phyloP scores from a whole-genome alignment of 257 asterid genomes.

The Solanum gandarillasii region DNA sequence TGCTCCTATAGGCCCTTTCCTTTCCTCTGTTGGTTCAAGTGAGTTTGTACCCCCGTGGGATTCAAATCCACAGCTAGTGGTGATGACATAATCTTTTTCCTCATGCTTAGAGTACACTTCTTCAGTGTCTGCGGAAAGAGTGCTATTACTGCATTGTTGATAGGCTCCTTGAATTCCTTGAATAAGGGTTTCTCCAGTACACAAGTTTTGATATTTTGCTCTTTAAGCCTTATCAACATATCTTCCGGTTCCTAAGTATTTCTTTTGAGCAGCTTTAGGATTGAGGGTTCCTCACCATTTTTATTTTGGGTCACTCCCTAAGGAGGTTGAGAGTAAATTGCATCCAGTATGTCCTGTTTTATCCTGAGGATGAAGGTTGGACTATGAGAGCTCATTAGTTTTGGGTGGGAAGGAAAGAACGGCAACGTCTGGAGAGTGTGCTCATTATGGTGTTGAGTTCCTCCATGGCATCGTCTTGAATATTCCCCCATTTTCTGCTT shows the following conservation, averaged over 20 bases:
- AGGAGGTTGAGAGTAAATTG: neutral
- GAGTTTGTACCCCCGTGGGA: neutral
- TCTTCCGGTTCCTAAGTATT: neutral
- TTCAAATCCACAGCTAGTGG: neutral
- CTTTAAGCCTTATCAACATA: neutral
- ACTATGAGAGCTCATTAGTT: neutral
- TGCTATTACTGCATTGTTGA: neutral
- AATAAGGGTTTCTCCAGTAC: neutral
- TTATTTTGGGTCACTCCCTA: neutral
- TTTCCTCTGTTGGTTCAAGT: neutral
- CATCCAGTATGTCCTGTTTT: too few relatives aligned
- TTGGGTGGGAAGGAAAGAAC: neutral
- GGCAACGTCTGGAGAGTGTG: neutral
- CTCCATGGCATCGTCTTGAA: neutral
- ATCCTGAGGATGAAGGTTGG: neutral
- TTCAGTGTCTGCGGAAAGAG: neutral
- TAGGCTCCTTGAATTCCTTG: neutral
- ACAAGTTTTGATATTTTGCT: neutral
- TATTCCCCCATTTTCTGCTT: neutral
- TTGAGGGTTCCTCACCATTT: neutral
- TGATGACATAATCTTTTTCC: neutral
- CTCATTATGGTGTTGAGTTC: neutral
- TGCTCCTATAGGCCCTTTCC: neutral
- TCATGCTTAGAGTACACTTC: neutral
- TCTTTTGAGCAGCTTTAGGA: neutral